These are phyloP conservation scores for Pelargonium cotyledonis DNA, from an alignment of 441 rosid species.

Conservation along the genomic window DNA sequence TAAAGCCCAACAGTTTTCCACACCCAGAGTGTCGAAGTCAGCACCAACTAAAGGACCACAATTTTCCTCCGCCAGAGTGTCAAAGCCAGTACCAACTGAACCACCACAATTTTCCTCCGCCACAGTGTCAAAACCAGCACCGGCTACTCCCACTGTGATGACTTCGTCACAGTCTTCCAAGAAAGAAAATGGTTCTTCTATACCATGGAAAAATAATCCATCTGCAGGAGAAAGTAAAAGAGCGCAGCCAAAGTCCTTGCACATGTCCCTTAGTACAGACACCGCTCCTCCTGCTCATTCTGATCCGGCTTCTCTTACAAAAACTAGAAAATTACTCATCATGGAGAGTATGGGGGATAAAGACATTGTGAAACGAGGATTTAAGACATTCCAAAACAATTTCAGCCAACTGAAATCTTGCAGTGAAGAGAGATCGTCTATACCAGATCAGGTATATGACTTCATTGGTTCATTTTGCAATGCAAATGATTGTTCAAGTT, in stretches of 20 bases:
- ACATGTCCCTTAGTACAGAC: slow-evolving; percentile 51
- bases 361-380: slow-evolving; percentile 87
- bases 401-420: slow-evolving; percentile 39
- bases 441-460: slow-evolving; percentile 48
- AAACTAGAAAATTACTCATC: slow-evolving; percentile 55
- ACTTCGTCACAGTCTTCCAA: slow-evolving; percentile 37
- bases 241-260: slow-evolving; percentile 68
- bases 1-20: neutral
- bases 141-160: slow-evolving; percentile 21
- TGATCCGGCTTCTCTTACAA: slow-evolving; percentile 32
- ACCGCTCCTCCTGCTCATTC: slow-evolving; percentile 28
- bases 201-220: slow-evolving; percentile 30
- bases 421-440: slow-evolving; percentile 35
- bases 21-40: neutral
- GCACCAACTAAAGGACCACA: slow-evolving; percentile 32
- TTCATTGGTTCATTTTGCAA: slow-evolving; percentile 11
- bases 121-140: neutral
- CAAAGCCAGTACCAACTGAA: slow-evolving; percentile 36
- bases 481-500: neutral
- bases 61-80: slow-evolving; percentile 39
- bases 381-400: slow-evolving; percentile 73
- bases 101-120: slow-evolving; percentile 37
- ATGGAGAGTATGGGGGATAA: slow-evolving; percentile 99
- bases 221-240: slow-evolving; percentile 41
- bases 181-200: slow-evolving; percentile 31